These are phyloP conservation scores for Curvularia sp. DNA, from an alignment of 2,329 filamentous ascomycete species.

Conservation along the genomic window DNA sequence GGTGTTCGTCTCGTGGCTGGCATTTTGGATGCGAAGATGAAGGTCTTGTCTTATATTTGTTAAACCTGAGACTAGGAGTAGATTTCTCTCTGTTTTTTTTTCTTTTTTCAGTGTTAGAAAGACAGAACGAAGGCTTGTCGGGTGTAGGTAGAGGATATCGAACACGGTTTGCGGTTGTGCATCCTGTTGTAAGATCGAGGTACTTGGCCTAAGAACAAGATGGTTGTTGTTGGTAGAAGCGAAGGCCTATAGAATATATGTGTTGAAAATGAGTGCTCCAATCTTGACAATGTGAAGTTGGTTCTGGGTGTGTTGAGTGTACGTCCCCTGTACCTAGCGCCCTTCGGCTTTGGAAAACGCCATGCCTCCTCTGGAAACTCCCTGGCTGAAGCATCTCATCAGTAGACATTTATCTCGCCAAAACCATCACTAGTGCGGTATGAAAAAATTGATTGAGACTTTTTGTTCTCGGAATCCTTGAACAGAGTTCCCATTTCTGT, in stretches of 20 bases:
- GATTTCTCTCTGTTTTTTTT: not conserved
- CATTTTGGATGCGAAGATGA: not conserved
- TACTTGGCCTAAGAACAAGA: not conserved
- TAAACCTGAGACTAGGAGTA: not conserved
- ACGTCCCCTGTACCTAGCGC: not conserved
- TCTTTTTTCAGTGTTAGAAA: not conserved
- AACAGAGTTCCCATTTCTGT: not conserved
- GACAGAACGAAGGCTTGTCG: not conserved
- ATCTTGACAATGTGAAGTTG: not conserved
- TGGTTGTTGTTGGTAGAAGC: not conserved
- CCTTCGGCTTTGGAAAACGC: not conserved
- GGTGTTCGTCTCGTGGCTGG: not conserved
- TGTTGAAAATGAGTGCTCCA: not conserved
- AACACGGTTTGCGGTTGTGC: not conserved
- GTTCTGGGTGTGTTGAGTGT: not conserved
- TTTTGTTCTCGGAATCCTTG: not conserved
- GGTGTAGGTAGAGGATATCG: not conserved
- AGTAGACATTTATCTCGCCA: not conserved
- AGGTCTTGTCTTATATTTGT: not conserved
- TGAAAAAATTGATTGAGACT: not conserved
- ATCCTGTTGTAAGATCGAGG: not conserved
- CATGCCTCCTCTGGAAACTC: not conserved
- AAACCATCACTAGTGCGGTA: not conserved
- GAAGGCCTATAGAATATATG: not conserved
- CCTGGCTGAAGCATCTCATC: not conserved